Evolutionary conservation across 2,329 filamentous ascomycete species (phyloP).

Genomic region (Pleurostoma richardsiae): DNA sequence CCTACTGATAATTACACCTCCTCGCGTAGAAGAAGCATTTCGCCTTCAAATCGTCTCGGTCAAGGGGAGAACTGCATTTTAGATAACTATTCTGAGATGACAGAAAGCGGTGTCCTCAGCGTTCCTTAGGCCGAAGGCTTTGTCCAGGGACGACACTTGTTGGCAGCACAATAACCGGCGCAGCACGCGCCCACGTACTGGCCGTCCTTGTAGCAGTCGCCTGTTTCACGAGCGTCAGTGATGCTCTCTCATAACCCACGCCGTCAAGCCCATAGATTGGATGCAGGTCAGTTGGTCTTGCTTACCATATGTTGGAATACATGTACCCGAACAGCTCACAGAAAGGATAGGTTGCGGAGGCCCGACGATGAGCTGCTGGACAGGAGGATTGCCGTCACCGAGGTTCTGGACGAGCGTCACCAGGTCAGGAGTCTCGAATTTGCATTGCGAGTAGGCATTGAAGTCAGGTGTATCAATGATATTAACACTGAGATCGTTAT

Average conservation of each 20-base stretch:
- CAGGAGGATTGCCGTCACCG: constrained; percentile 17
- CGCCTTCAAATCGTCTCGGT: too few relatives aligned
- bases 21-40: too few relatives aligned
- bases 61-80: too few relatives aligned
- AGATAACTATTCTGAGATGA: too few relatives aligned
- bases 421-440: constrained; percentile 30
- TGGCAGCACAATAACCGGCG: constrained; percentile 35
- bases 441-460: constrained; percentile 33
- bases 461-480: constrained; percentile 38
- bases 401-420: constrained; percentile 25
- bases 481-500: constrained; percentile 30
- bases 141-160: constrained; percentile 32
- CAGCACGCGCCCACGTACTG: constrained; percentile 34
- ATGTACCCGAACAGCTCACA: constrained; percentile 36
- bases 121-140: too few relatives aligned
- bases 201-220: constrained; percentile 28
- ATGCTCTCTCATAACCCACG: background rate
- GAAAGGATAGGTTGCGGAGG: constrained; percentile 36
- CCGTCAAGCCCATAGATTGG: background rate
- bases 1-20: too few relatives aligned
- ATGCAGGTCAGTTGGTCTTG: background rate
- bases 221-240: constrained; percentile 1
- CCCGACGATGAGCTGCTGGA: constrained; percentile 34
- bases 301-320: constrained; percentile 31
- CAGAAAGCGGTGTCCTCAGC: too few relatives aligned